Conservation (phyloP, 1,284 basidiomycete genomes). For the Pascua sp. region DNA sequence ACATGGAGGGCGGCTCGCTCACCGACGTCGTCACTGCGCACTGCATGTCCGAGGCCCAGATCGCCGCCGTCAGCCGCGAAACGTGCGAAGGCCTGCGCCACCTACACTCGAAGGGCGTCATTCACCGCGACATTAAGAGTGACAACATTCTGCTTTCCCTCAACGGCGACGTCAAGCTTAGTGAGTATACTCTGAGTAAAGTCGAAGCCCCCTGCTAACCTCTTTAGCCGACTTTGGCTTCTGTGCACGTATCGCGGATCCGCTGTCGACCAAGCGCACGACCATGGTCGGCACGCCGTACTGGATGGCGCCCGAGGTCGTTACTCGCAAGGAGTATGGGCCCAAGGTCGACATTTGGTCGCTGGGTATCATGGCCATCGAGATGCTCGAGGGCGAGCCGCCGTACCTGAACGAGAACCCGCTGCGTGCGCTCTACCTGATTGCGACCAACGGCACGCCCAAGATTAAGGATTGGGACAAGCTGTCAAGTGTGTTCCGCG, state of each 20-base stretch:
- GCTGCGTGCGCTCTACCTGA: constrained; percentile 89
- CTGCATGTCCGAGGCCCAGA: constrained; percentile 88
- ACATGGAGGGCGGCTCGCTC: constrained; percentile 88
- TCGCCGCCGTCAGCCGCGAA: constrained; percentile 87
- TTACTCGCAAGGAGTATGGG: constrained; percentile 96
- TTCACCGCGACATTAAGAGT: constrained; percentile 97
- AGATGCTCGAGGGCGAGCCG: constrained; percentile 99
- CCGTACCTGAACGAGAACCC: constrained; percentile 98
- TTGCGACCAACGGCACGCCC: constrained; percentile 97
- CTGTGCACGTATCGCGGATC: constrained; percentile 94
- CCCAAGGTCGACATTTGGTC: constrained; percentile 99
- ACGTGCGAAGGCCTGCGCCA: constrained; percentile 87
- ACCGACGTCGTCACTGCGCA: constrained; percentile 97
- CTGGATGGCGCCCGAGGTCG: constrained; percentile 99
- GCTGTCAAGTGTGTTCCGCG: constrained; percentile 77
- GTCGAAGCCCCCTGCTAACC: constrained; percentile 7
- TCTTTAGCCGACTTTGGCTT: constrained; percentile 92
- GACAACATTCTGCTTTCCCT: constrained; percentile 92
- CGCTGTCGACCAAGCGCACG: constrained; percentile 83
- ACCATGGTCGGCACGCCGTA: constrained; percentile 99
- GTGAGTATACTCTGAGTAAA: constrained; percentile 63
- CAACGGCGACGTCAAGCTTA: constrained; percentile 94
- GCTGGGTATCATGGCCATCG: constrained; percentile 98
- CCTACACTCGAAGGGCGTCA: constrained; percentile 89
- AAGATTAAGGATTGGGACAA: constrained; percentile 94